Evolutionary conservation across 768 basidiomycete genomes (phyloP).

Genomic region (Chalciporus pseudorubinellus): DNA sequence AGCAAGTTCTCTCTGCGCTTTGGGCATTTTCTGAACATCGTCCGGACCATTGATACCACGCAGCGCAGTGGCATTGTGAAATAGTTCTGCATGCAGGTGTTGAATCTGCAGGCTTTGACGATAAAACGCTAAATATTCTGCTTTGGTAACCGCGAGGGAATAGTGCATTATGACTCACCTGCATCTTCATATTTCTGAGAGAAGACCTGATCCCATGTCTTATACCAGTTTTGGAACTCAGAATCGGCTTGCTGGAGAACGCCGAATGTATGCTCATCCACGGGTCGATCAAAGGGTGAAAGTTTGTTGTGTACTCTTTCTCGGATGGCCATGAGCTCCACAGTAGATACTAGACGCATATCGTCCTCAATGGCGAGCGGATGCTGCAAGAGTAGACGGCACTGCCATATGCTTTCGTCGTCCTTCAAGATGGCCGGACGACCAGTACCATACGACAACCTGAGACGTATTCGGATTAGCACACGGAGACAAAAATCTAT

Average conservation of each 20-base stretch:
- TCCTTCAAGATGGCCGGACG: conserved; percentile 90
- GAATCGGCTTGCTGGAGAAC: conserved; percentile 69
- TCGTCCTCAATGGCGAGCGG: conserved; percentile 90
- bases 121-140: conserved; percentile 66
- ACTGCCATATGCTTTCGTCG: conserved; percentile 86
- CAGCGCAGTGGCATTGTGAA: conserved; percentile 80
- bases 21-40: conserved; percentile 82
- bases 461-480: conserved; percentile 30
- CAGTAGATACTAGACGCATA: conserved; percentile 91
- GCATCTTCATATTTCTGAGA: conserved; percentile 83
- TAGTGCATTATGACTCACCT: conserved; percentile 41
- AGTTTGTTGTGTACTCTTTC: conserved; percentile 83
- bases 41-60: conserved; percentile 82
- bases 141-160: conserved; percentile 6
- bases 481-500: background rate
- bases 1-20: conserved; percentile 74
- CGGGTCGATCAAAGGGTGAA: conserved; percentile 73
- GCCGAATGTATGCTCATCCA: conserved; percentile 70
- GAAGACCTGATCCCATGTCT: conserved; percentile 75
- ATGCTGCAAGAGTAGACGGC: conserved; percentile 77
- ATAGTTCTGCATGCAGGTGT: conserved; percentile 80
- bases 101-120: conserved; percentile 86
- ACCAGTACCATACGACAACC: conserved; percentile 92
- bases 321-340: conserved; percentile 87
- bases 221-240: conserved; percentile 82